Percentiles rank a stretch among this genome's conserved stretches.
Evolutionary conservation across 768 basidiomycete species (phyloP).

Genomic region (Phylloporus arenicola): DNA sequence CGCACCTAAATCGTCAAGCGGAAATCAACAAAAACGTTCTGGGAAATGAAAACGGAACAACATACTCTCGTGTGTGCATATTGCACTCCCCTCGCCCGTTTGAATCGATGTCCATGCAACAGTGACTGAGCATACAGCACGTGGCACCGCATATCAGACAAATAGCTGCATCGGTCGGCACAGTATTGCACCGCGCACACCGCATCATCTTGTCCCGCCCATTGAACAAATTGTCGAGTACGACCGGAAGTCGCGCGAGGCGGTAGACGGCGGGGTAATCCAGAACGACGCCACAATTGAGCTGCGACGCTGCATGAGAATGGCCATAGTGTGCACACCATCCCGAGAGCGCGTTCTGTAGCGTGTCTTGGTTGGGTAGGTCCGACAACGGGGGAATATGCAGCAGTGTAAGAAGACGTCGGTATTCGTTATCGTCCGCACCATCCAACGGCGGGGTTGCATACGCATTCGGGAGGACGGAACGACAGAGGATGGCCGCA

Average conservation of each 20-base stretch:
- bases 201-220: constrained; percentile 64
- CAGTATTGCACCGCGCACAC: constrained; percentile 72
- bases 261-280: constrained; percentile 84
- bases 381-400: constrained; percentile 76
- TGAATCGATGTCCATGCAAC: constrained; percentile 66
- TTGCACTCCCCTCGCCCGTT: constrained; percentile 84
- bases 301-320: constrained; percentile 70
- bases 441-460: constrained; percentile 37
- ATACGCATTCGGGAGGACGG: constrained; percentile 63
- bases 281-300: constrained; percentile 72
- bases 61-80: constrained; percentile 89
- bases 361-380: constrained; percentile 75
- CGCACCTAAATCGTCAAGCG: constrained; percentile 57
- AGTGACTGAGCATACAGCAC: constrained; percentile 88
- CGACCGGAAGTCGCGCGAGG: constrained; percentile 71
- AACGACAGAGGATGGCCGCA: constrained; percentile 77
- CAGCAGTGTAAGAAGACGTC: constrained; percentile 66
- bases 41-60: constrained; percentile 14
- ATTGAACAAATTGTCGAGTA: constrained; percentile 81
- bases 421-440: constrained; percentile 63
- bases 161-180: constrained; percentile 82
- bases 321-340: constrained; percentile 90
- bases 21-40: background rate
- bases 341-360: constrained; percentile 83
- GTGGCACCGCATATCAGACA: constrained; percentile 87